phyloP scores from a whole-genome alignment of 2,329 filamentous ascomycete species.

The Calonectria pauciramosa region DNA sequence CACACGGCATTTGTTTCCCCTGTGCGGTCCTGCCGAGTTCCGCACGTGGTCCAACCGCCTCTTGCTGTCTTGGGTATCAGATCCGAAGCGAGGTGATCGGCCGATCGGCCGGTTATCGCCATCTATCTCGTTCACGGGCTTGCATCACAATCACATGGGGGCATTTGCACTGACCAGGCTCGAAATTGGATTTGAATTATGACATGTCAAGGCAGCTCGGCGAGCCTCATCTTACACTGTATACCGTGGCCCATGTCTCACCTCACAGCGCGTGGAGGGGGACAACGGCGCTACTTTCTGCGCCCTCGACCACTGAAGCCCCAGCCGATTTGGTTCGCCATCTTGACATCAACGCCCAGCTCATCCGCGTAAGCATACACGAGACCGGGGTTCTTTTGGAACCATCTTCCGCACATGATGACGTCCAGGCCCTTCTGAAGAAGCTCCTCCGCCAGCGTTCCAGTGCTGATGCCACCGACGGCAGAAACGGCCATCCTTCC shows the following conservation, averaged over 20 bases:
- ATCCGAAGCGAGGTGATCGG: not conserved
- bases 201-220: not conserved
- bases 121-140: not conserved
- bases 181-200: too few relatives aligned
- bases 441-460: slow-evolving; percentile 58
- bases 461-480: slow-evolving; percentile 47
- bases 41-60: slow-evolving; percentile 5
- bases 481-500: slow-evolving; percentile 69
- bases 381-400: slow-evolving; percentile 67
- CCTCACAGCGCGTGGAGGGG: not conserved
- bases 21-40: not conserved
- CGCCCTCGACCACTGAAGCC: slow-evolving; percentile 2
- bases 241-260: not conserved
- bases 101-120: not conserved
- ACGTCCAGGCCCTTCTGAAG: slow-evolving; percentile 59
- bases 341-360: slow-evolving; percentile 57
- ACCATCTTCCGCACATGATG: slow-evolving; percentile 60
- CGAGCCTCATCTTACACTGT: not conserved
- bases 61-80: not conserved
- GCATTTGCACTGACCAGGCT: too few relatives aligned
- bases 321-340: slow-evolving; percentile 57
- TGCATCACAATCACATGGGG: not conserved
- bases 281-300: slow-evolving; percentile 4
- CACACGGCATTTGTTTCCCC: not conserved
- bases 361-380: slow-evolving; percentile 66